Percentiles rank a stretch among this genome's conserved stretches.
Conservation (phyloP, 2,329 filamentous ascomycete genomes). For the Stemphylium lycopersici region DNA sequence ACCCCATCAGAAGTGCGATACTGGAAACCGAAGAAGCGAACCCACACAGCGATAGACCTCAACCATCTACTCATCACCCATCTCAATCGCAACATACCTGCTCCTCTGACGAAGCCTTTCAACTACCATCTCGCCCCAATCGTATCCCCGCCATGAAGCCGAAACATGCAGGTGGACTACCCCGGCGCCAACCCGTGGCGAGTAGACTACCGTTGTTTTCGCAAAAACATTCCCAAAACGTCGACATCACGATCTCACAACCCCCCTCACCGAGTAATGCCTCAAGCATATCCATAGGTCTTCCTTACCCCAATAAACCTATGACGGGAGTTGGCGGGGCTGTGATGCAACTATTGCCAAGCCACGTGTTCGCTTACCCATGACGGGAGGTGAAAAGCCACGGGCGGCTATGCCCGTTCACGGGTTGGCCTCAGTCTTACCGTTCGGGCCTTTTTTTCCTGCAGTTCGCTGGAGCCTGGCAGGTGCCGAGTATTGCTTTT, state of each 20-base stretch:
- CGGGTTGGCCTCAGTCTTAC: not conserved
- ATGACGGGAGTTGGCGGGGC: not conserved
- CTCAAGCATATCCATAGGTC: not conserved
- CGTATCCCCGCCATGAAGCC: not conserved
- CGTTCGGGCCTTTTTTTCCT: not conserved
- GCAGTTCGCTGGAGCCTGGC: not conserved
- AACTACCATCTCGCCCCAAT: not conserved
- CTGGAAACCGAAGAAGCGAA: not conserved
- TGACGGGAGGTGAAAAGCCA: not conserved
- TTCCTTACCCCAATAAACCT: no score
- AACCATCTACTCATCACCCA: not conserved
- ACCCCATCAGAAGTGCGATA: no score
- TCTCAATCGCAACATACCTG: not conserved
- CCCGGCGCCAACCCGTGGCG: no score
- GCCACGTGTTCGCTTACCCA: constrained; percentile 7
- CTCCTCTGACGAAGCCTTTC: not conserved
- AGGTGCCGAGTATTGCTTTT: not conserved
- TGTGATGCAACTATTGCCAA: constrained; percentile 1
- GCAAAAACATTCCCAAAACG: not conserved
- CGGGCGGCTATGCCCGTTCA: not conserved
- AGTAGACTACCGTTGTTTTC: no score
- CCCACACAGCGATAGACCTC: not conserved
- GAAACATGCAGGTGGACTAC: not conserved
- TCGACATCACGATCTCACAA: not conserved
- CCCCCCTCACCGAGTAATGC: not conserved